A percentile compares a stretch with the other conserved stretches of the same genome.
phyloP scores from a whole-genome alignment of 768 basidiomycete species.

The Hydnum rufescens region DNA sequence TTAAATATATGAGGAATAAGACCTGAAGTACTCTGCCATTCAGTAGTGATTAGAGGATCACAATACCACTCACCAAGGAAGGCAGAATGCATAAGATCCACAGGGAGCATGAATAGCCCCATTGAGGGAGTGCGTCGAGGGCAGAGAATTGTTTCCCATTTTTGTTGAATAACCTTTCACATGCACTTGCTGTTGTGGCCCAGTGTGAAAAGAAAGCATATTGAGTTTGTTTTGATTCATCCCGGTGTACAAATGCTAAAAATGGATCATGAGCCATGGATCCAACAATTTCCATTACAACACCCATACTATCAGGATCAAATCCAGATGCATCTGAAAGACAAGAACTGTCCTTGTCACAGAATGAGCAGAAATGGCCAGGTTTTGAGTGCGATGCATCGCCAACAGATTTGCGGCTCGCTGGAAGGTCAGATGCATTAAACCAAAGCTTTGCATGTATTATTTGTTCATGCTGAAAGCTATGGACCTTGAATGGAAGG shows the following conservation, averaged over 20 bases:
- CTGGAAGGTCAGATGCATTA: neutral
- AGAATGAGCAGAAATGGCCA: neutral
- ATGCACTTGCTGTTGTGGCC: neutral
- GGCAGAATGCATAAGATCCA: neutral
- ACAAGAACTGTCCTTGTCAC: neutral
- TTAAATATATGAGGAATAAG: too few relatives aligned
- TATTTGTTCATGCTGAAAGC: neutral
- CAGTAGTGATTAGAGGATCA: too few relatives aligned
- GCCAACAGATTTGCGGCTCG: neutral
- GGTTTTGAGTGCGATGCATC: neutral
- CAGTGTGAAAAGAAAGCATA: neutral
- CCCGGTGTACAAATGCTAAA: too few relatives aligned
- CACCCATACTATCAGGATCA: too few relatives aligned
- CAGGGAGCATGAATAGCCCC: neutral
- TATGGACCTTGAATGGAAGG: neutral
- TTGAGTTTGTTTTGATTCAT: too few relatives aligned
- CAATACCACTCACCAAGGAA: neutral
- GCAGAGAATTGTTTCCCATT: neutral
- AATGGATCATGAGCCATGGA: too few relatives aligned
- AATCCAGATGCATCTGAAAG: neutral
- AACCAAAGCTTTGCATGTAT: neutral
- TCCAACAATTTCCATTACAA: neutral
- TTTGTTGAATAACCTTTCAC: neutral
- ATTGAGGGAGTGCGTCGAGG: neutral
- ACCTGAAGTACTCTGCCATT: too few relatives aligned